These are phyloP conservation scores for Aspergillus baeticus DNA, from an alignment of 495 filamentous ascomycete species.

Conservation along the genomic window DNA sequence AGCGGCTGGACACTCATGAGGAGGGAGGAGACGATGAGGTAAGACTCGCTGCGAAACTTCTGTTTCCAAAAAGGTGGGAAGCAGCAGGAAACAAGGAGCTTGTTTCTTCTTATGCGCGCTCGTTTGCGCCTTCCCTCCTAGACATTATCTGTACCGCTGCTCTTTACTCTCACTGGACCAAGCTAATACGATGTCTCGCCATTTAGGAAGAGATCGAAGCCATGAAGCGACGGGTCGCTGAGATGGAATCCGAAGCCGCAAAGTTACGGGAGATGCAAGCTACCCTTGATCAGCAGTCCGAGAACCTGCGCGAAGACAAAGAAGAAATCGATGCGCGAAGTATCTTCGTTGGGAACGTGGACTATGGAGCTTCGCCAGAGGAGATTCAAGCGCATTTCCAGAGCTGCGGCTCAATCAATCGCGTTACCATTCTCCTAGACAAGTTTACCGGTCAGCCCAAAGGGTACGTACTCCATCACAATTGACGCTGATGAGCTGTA, in stretches of 20 bases:
- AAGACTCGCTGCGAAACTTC: slow-evolving; percentile 5
- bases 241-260: slow-evolving; percentile 97
- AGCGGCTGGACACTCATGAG: slow-evolving; percentile 37
- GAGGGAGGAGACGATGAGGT: slow-evolving; percentile 49
- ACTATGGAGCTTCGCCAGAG: slow-evolving; percentile 96
- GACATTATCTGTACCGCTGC: neutral
- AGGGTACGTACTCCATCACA: slow-evolving; percentile 62
- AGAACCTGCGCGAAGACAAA: slow-evolving; percentile 84
- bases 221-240: slow-evolving; percentile 96
- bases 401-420: slow-evolving; percentile 95
- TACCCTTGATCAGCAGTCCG: slow-evolving; percentile 77
- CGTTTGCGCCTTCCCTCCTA: neutral
- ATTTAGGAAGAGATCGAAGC: slow-evolving; percentile 88
- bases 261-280: slow-evolving; percentile 98
- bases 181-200: neutral
- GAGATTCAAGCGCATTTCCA: slow-evolving; percentile 99
- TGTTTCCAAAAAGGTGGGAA: neutral
- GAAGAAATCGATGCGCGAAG: slow-evolving; percentile 95
- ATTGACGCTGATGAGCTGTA: too few species aligned
- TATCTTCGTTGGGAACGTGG: slow-evolving; percentile 98
- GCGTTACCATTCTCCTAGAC: slow-evolving; percentile 95
- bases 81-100: neutral
- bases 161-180: neutral
- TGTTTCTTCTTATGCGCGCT: neutral
- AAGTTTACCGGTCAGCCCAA: slow-evolving; percentile 98